Evolutionary conservation across 2,329 filamentous ascomycete species (phyloP).

Genomic region (Elsinoe perseae): DNA sequence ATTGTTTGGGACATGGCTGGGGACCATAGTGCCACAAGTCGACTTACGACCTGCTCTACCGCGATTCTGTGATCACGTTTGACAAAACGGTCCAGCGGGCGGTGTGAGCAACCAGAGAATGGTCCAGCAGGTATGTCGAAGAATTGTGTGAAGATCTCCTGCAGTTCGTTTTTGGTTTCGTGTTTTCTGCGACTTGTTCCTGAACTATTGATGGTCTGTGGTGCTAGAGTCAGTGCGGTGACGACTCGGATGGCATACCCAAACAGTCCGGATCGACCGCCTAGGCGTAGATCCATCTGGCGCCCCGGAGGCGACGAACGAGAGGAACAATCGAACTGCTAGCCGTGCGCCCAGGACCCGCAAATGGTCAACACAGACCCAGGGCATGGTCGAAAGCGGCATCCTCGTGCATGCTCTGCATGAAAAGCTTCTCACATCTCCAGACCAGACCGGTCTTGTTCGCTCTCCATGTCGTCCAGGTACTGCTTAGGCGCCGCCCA

Average conservation of each 20-base stretch:
- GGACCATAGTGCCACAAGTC: conserved; percentile 1
- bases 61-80: conserved; percentile 12
- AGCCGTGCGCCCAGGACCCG: conserved; percentile 10
- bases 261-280: conserved; percentile 11
- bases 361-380: conserved; percentile 3
- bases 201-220: conserved; percentile 7
- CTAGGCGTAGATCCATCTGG: conserved; percentile 13
- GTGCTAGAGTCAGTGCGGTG: background rate
- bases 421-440: background rate
- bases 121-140: background rate
- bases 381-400: conserved; percentile 4
- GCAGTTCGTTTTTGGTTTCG: background rate
- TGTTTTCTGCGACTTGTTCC: background rate
- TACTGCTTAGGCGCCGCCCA: conserved; percentile 6
- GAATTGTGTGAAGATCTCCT: background rate
- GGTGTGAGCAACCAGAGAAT: conserved; percentile 7
- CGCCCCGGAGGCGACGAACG: conserved; percentile 5
- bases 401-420: conserved; percentile 7
- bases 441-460: background rate
- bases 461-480: background rate
- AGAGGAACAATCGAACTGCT: conserved; percentile 9
- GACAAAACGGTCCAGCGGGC: background rate
- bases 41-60: background rate
- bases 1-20: conserved; percentile 12
- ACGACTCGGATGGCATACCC: background rate